Percentiles rank a stretch among this genome's conserved stretches.
These are phyloP conservation scores for Mortierella hygrophila DNA, from an alignment of 192 early-diverging fungal species.

Conservation along the genomic window DNA sequence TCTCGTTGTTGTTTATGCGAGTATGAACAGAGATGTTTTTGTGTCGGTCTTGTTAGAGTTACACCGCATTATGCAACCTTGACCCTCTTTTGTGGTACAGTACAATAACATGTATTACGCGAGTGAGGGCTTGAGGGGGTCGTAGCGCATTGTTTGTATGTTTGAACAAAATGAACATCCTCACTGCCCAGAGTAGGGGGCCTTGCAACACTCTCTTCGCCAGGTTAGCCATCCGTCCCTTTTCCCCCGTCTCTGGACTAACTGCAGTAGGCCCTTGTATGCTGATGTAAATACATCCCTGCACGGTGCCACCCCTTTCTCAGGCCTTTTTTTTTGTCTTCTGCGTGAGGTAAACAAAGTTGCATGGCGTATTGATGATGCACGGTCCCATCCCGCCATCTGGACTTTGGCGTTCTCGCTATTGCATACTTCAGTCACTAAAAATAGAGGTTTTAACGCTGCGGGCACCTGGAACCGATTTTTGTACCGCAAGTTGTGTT, in stretches of 20 bases:
- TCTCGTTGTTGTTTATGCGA: neutral
- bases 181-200: neutral
- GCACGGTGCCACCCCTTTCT: neutral
- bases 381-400: too few relatives aligned
- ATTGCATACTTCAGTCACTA: too few relatives aligned
- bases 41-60: neutral
- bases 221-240: slow-evolving; percentile 1
- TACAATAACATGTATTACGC: neutral
- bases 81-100: neutral
- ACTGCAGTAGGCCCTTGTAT: too few relatives aligned
- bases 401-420: too few relatives aligned
- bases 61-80: slow-evolving; percentile 5
- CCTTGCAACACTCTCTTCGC: neutral
- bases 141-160: neutral
- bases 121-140: neutral
- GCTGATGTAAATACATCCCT: neutral
- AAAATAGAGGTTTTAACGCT: too few relatives aligned
- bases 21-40: neutral
- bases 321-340: neutral
- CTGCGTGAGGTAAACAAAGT: too few relatives aligned
- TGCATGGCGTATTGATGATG: too few relatives aligned
- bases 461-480: too few relatives aligned
- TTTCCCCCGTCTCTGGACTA: neutral
- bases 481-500: too few relatives aligned
- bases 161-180: neutral